Base-by-base conservation (phyloP, 2,329 filamentous ascomycete species). In the Diaporthe ampelina region DNA sequence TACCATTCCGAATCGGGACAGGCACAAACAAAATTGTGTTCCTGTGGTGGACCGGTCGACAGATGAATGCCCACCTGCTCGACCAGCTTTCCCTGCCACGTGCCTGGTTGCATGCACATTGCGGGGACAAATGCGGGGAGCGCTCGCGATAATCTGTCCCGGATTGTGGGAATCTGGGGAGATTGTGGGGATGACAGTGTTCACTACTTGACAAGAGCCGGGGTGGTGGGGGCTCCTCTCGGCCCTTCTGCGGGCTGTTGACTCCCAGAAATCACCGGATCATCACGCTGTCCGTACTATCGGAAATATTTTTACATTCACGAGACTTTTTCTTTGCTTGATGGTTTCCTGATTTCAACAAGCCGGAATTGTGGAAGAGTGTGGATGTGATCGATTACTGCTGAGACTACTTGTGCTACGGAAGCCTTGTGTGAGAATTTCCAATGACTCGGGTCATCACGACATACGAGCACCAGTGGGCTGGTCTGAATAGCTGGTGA, bases 1-100 rank as follows among this genome's bases (percentile, higher is more conserved):
- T 17, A 45, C 29, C 58, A 45, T 45, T 29, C 58, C 58, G 17
- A 45, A 63, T 63, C 24, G 37, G 45, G 58, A 45, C 58, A 63
- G 58, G 40, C 21, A 63, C 58, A 6, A 45, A 63, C 24, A 45
- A 43, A 37, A 29, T 5, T 11, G 45, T 61, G 58, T 24, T 21
- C 37, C 37, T 61, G 58, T 37, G 58, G 37, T 61, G 58, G 37
- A 29, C 37, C 58, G 15, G 26, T 61, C 37, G 58, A 40, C 15
- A 61, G 37, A 61, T 61, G n/a, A 45, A 19, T 43, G 6, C 45
- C 58, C 58, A 45, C 58, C 26, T 45, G 15, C 24, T 29, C 58
- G 37, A 29, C 21, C 58, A 13, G 58, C 17, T 29, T 61, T 40
- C 58, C 58, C 15, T 61, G 58, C 37, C 37, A n/a, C 56, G 32